Evolutionary conservation across 108 stramenopile genomes (phyloP).

Genomic region (Discostella pseudostelligera): DNA sequence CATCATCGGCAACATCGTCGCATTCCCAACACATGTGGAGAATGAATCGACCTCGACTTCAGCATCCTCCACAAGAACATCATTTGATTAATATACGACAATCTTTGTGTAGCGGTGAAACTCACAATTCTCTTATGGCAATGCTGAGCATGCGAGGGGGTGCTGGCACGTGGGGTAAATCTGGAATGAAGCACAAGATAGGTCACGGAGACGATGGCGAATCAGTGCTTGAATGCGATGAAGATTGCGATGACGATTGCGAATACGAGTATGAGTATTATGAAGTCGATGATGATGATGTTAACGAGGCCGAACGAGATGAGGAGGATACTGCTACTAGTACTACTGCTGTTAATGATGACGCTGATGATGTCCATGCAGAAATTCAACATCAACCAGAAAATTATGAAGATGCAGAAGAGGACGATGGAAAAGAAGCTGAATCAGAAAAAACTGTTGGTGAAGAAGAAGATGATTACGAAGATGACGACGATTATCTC

Average conservation of each 20-base stretch:
- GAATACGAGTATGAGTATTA: conserved; percentile 2
- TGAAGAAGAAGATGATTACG: neutral
- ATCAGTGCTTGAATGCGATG: conserved; percentile 10
- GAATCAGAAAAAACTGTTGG: neutral
- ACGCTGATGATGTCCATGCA: neutral
- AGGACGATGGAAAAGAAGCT: neutral
- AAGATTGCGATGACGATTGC: conserved; percentile 6
- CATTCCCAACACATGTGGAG: neutral
- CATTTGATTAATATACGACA: neutral
- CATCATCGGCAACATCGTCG: neutral
- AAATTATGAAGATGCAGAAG: neutral
- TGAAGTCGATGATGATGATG: neutral
- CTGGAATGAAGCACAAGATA: neutral
- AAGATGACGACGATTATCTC: conserved; percentile 1
- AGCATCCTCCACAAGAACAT: neutral
- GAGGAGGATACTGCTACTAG: no score
- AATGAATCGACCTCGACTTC: neutral
- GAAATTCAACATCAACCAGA: neutral
- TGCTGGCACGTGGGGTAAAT: neutral
- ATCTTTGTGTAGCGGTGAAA: neutral
- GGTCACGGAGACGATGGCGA: neutral
- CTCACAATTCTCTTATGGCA: neutral
- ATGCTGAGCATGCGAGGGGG: conserved; percentile 9
- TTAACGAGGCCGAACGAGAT: neutral
- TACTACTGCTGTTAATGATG: neutral